Base-by-base conservation (phyloP, 2,329 filamentous ascomycete genomes). In the Alternaria postmessia region DNA sequence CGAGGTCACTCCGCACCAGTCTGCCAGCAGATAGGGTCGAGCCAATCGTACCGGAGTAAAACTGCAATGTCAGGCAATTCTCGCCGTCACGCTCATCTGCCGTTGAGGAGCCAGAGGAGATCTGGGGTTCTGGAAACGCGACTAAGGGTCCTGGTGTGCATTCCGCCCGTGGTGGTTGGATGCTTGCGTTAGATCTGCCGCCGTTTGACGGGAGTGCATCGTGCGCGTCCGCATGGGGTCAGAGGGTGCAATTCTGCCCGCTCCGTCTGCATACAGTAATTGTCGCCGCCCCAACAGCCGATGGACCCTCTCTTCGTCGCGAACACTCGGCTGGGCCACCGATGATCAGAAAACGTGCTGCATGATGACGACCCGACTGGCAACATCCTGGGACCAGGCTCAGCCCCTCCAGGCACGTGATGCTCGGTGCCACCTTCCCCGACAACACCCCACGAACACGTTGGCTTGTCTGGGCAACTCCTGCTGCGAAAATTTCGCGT, bases 51-150 rank as follows among this genome's bases (percentile, higher is more conserved):
- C 20, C 32, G 58, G 48, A 28, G 51, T 26, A 39, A 9, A 18
- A n/a, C 8, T n/a, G 48, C 30, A 51, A 54, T 57, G 62, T 57
- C 63, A 70, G 73, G 74, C 61, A 75, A 75, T 67, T 74, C 57
- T 65, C 62, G 66, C 74, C 74, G 73, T 56, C 16, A 64, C 30
- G 49, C 48, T 57, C 59, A 36, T 39, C 47, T 43, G 39, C 56
- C 47, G 46, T 54, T 48, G 52, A 59, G 38, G 24, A 51, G 57
- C 28, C 52, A 43, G 36, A 43, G 30, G 52, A 57, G 61, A 67
- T 64, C 57, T 62, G 58, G 59, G 59, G 63, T 67, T 69, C 61
- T 71, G 54, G 65, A 68, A 71, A 59, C 22, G 53, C 7, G 28
- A 64, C 64, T 69, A 61, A 62, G 61, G 58, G 54, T 36, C 46